Conservation (phyloP, 2,329 filamentous ascomycete species). For the Neofusicoccum laricinum region DNA sequence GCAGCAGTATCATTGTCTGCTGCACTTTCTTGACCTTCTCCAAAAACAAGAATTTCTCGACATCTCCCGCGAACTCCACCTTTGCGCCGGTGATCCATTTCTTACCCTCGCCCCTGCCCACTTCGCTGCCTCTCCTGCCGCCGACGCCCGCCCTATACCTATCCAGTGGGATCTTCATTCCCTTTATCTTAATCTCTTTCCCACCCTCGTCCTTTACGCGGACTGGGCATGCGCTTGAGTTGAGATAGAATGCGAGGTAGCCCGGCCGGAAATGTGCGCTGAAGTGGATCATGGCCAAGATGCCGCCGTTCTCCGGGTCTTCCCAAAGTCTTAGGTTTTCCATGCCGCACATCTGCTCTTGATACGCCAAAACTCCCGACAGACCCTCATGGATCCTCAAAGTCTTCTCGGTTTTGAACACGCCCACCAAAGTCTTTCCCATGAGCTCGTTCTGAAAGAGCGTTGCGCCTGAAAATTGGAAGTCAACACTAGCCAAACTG, state of each 20-base stretch:
- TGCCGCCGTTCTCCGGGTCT: constrained; percentile 41
- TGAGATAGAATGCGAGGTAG: constrained; percentile 46
- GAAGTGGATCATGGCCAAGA: constrained; percentile 46
- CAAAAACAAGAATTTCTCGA: constrained; percentile 41
- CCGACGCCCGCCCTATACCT: constrained; percentile 11
- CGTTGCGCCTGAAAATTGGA: constrained; percentile 26
- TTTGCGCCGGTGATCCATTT: constrained; percentile 41
- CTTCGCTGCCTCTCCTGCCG: background rate
- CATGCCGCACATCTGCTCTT: constrained; percentile 49
- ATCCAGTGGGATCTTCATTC: constrained; percentile 37
- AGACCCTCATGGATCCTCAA: constrained; percentile 45
- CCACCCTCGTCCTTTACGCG: constrained; percentile 40
- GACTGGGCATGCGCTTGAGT: constrained; percentile 36
- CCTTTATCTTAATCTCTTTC: constrained; percentile 41
- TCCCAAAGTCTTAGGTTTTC: constrained; percentile 48
- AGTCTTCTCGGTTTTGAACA: constrained; percentile 43
- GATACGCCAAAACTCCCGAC: constrained; percentile 40
- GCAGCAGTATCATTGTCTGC: constrained; percentile 35
- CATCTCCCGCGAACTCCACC: constrained; percentile 44
- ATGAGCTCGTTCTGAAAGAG: constrained; percentile 48
- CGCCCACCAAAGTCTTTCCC: constrained; percentile 42
- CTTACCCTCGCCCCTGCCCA: constrained; percentile 29
- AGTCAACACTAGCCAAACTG: background rate
- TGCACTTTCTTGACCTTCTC: constrained; percentile 37
- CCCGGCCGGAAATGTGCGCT: constrained; percentile 42